Conservation (phyloP, 1,284 basidiomycete species). For the Uromyces viciae-fabae region DNA sequence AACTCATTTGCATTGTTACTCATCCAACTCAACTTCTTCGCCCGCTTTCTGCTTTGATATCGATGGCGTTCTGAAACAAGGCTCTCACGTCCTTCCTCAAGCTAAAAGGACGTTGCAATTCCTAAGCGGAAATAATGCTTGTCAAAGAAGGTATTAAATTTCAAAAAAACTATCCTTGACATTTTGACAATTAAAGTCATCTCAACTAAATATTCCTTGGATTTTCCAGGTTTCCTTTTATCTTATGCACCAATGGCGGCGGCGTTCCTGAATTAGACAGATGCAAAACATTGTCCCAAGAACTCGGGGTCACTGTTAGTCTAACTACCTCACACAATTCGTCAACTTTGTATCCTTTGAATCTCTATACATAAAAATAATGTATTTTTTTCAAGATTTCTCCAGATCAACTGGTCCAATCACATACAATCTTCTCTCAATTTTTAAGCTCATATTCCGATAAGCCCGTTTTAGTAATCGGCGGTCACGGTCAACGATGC, state of each 20-base stretch:
- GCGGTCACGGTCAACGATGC: constrained; percentile 16
- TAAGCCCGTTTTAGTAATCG: constrained; percentile 24
- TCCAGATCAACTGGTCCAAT: constrained; percentile 24
- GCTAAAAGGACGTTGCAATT: constrained; percentile 20
- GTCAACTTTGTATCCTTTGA: too few relatives aligned
- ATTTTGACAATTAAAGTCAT: not conserved
- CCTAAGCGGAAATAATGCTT: constrained; percentile 13
- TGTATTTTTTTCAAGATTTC: not conserved
- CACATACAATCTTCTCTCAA: constrained; percentile 34
- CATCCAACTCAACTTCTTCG: not conserved
- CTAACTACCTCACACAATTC: not conserved
- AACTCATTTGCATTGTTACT: not conserved
- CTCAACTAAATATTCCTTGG: not conserved
- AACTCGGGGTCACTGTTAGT: constrained; percentile 35
- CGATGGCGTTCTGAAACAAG: constrained; percentile 35
- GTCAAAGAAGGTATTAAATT: not conserved
- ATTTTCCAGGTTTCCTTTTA: constrained; percentile 35
- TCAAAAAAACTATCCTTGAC: not conserved
- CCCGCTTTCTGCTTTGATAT: constrained; percentile 39
- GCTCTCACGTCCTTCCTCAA: constrained; percentile 28
- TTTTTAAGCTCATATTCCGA: constrained; percentile 13
- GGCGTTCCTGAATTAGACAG: constrained; percentile 24
- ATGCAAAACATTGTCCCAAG: constrained; percentile 12
- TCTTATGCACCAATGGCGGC: constrained; percentile 42
- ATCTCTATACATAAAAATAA: not conserved